Percentiles rank a stretch among this genome's conserved stretches.
Conservation (phyloP, 1,139 yeast species). For the Hyphopichia wangnamkhiaoensis region DNA sequence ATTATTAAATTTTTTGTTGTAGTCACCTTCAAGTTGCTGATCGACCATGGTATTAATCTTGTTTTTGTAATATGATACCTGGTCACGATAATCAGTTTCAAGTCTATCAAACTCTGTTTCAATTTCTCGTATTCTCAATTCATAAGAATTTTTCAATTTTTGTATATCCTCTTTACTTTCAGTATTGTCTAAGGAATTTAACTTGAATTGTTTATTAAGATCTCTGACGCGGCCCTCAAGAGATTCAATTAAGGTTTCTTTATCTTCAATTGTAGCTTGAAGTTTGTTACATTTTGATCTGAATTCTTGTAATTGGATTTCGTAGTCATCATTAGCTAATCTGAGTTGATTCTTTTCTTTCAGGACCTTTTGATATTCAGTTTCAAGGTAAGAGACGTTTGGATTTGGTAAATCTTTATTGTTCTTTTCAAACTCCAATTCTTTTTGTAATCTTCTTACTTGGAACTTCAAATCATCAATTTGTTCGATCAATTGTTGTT, state of each 20-base stretch:
- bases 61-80: constrained; percentile 23
- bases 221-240: constrained; percentile 27
- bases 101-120: constrained; percentile 23
- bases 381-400: constrained; percentile 5
- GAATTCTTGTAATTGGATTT: constrained; percentile 18
- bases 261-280: constrained; percentile 26
- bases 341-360: constrained; percentile 19
- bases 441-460: constrained; percentile 48
- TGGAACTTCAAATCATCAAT: constrained; percentile 18
- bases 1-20: constrained; percentile 9
- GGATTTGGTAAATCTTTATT: constrained; percentile 7
- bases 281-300: constrained; percentile 25
- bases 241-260: constrained; percentile 33
- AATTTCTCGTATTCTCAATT: constrained; percentile 34
- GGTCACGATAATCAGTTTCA: constrained; percentile 5
- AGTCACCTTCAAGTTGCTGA: constrained; percentile 32
- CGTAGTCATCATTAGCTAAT: constrained; percentile 12
- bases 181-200: constrained; percentile 23
- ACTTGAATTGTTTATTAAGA: constrained; percentile 22
- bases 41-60: constrained; percentile 16
- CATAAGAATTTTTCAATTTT: constrained; percentile 31
- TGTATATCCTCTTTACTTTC: constrained; percentile 31
- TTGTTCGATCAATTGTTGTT: constrained; percentile 14
- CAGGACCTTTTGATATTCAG: constrained; percentile 14
- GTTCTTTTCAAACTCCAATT: constrained; percentile 67